phyloP scores from a whole-genome alignment of 2,329 filamentous ascomycete species.

The Arthrobotrys megalospora region DNA sequence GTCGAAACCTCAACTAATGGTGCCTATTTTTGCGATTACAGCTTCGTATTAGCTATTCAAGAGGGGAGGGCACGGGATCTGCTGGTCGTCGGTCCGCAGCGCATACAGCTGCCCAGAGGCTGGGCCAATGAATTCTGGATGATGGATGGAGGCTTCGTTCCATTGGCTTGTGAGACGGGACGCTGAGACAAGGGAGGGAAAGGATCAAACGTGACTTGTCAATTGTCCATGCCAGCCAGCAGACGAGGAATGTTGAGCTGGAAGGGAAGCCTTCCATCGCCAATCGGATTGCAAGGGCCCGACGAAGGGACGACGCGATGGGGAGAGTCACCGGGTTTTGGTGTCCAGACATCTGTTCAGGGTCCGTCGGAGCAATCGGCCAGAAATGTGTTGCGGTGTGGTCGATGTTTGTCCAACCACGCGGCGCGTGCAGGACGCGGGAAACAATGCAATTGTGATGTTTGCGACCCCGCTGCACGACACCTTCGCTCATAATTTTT shows the following conservation, averaged over 20 bases:
- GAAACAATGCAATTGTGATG: slow-evolving; percentile 18
- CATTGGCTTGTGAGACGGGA: slow-evolving; percentile 37
- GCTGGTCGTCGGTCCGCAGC: slow-evolving; percentile 40
- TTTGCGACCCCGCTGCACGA: slow-evolving; percentile 43
- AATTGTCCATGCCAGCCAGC: neutral
- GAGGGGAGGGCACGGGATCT: slow-evolving; percentile 36
- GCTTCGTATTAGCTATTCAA: slow-evolving; percentile 36
- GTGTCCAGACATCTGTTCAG: slow-evolving; percentile 9
- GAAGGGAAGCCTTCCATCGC: neutral
- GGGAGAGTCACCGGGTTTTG: slow-evolving; percentile 32
- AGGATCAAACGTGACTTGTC: slow-evolving; percentile 45
- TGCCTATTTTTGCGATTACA: slow-evolving; percentile 30
- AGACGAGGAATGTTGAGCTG: slow-evolving; percentile 10
- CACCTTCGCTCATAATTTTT: slow-evolving; percentile 32
- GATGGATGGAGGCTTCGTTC: slow-evolving; percentile 12
- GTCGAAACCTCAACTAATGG: neutral
- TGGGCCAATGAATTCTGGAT: slow-evolving; percentile 9
- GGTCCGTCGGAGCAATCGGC: slow-evolving; percentile 2
- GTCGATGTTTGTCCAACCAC: slow-evolving; percentile 25
- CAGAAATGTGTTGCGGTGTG: slow-evolving; percentile 42
- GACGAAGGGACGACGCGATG: slow-evolving; percentile 37
- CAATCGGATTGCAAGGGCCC: slow-evolving; percentile 6
- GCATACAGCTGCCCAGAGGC: slow-evolving; percentile 17
- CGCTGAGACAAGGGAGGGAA: slow-evolving; percentile 41
- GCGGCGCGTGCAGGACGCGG: slow-evolving; percentile 22